A percentile compares a stretch with the other conserved stretches of the same genome.
Conservation (phyloP, 345 rosid genomes). For the Eucalyptus leucophloia region DNA sequence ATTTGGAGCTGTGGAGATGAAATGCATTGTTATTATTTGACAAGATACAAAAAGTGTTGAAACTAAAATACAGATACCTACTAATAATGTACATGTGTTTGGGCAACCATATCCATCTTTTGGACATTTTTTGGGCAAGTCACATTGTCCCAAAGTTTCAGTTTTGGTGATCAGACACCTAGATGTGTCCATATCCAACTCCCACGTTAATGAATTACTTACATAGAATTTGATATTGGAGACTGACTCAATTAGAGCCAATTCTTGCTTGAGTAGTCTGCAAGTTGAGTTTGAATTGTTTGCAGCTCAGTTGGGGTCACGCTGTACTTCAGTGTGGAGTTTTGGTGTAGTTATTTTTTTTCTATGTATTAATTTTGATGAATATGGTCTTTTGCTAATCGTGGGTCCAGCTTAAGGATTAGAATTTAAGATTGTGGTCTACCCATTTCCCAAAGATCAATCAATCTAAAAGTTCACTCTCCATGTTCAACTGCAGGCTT, state of each 20-base stretch:
- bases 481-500: slow-evolving; percentile 27
- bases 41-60: not conserved
- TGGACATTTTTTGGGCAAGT: not conserved
- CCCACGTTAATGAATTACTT: not conserved
- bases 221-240: not conserved
- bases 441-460: not conserved
- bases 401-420: not conserved
- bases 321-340: not conserved
- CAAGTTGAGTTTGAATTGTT: not conserved
- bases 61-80: not conserved
- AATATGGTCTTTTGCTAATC: not conserved
- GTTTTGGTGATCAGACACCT: not conserved
- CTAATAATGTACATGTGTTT: not conserved
- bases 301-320: not conserved
- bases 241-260: not conserved
- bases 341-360: not conserved
- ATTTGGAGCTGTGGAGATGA: not conserved
- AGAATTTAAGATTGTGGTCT: not conserved
- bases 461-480: not conserved
- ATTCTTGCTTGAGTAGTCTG: not conserved
- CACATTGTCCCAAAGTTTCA: not conserved
- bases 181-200: not conserved
- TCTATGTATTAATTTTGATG: not conserved
- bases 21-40: not conserved
- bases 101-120: not conserved